phyloP scores from a whole-genome alignment of 2,329 filamentous ascomycete genomes.

The Cytospora leucostoma region DNA sequence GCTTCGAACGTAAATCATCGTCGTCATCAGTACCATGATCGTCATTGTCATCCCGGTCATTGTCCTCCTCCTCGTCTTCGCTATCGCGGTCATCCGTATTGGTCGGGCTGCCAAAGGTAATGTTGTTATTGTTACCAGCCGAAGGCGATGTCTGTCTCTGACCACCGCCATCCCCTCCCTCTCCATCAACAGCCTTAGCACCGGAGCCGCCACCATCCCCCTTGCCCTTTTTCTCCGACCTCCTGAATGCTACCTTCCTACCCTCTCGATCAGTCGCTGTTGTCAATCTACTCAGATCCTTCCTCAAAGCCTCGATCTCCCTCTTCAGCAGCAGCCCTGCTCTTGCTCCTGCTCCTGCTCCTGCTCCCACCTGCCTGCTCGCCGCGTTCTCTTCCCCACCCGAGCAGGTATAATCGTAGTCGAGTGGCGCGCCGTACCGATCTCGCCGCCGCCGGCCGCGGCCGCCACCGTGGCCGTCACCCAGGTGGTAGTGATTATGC shows the following conservation, averaged over 20 bases:
- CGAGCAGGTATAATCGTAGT: too few relatives aligned
- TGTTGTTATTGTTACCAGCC: not conserved
- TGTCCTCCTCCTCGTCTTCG: not conserved
- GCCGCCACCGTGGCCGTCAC: too few relatives aligned
- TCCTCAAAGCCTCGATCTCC: conserved; percentile 11
- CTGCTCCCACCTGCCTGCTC: too few relatives aligned
- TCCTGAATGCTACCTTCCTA: not conserved
- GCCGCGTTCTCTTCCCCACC: not conserved
- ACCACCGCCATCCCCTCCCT: not conserved
- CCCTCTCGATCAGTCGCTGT: not conserved
- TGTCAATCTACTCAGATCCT: not conserved
- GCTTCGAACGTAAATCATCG: not conserved
- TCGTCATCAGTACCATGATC: not conserved
- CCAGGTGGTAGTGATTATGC: conserved; percentile 17
- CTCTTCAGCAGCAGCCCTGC: not conserved
- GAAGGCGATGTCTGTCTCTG: not conserved
- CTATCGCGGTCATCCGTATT: not conserved
- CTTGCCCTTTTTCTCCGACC: not conserved
- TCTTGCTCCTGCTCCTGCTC: not conserved
- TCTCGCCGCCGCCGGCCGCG: not conserved
- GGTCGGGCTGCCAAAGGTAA: not conserved
- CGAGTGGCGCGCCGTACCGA: too few relatives aligned
- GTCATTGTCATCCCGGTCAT: not conserved
- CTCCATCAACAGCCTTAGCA: not conserved
- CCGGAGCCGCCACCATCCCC: not conserved